Base-by-base conservation (phyloP, 2,329 filamentous ascomycete genomes). In the Microdochium trichocladiopsis region DNA sequence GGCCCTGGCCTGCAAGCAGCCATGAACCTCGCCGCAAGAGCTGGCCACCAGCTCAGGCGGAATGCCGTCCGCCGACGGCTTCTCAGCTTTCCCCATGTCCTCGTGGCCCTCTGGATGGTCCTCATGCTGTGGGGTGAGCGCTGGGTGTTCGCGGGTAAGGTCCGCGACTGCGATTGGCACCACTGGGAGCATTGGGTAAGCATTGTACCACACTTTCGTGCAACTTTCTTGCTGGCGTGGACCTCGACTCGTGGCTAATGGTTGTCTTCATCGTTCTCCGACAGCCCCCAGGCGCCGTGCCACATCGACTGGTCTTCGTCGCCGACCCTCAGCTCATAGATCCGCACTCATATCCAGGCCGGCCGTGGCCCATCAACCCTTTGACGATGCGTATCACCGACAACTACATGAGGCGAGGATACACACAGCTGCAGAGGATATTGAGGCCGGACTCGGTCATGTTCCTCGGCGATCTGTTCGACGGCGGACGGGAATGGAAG, bases 401-500 rank as follows among this genome's bases (percentile, higher is more conserved):
- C 69, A 88, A 90, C 64, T 99, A 96, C 69, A 80, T 99, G 57
- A 84, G 86, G 41, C 84, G 92, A 43, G 85, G 88, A 9, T 97
- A 95, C 66, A 80, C 76, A n/a, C 79, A 86, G 51, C 78, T 97
- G 53, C 90, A 96, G 63, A 73, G 79, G 18, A 73, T 82, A 18
- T 75, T 97, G 14, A 80, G 82, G n/a, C 94, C 94, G 0, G 90
- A 96, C 65, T 92, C 88, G 16, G 76, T 95, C 1, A 82, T 96
- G 64, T 97, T 99, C 64, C 75, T 99, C 0, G 94, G 94, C 8
- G 94, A 99, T 65, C 74, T 99, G 1, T 96, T 99, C 62, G 94
- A 99, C 64, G 94, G 94, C 3, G 94, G 94, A 9, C 82, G 94
- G 59, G 94, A 99, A 73, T 99, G 94, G 94, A 87, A 86, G 59